Evolutionary conservation across 768 basidiomycete genomes (phyloP).

Genomic region (Lentinula sp.): DNA sequence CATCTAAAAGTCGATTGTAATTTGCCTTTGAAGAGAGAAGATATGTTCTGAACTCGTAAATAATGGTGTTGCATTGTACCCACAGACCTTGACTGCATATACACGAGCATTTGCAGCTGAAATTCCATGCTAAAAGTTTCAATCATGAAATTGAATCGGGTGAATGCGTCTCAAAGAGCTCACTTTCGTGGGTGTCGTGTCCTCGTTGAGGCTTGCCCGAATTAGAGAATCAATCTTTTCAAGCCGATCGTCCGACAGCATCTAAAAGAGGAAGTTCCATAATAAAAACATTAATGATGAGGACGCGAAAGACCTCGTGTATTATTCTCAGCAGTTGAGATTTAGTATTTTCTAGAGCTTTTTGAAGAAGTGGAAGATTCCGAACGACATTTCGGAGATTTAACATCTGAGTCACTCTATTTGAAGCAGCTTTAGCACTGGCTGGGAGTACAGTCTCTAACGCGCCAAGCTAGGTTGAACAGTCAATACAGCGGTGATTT

Average conservation of each 20-base stretch:
- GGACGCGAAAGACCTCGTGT: conserved; percentile 36
- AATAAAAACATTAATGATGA: too few species aligned
- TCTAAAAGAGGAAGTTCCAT: conserved; percentile 27
- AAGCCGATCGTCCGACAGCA: conserved; percentile 72
- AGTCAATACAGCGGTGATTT: not conserved
- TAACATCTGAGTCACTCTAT: conserved; percentile 74
- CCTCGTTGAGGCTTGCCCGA: conserved; percentile 66
- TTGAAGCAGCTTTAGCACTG: conserved; percentile 59
- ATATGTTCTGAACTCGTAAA: not conserved
- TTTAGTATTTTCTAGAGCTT: conserved; percentile 50
- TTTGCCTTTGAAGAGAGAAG: conserved; percentile 44
- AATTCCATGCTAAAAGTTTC: conserved; percentile 52
- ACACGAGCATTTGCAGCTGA: conserved; percentile 73
- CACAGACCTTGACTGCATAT: conserved; percentile 74
- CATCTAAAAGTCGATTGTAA: conserved; percentile 80
- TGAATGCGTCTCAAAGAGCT: not conserved
- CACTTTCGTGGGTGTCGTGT: conserved; percentile 55
- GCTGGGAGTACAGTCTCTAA: conserved; percentile 50
- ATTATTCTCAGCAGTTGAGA: conserved; percentile 61
- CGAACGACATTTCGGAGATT: conserved; percentile 68
- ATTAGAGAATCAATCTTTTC: conserved; percentile 56
- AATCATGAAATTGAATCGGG: not conserved
- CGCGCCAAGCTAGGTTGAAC: conserved; percentile 50
- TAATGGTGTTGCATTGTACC: not conserved
- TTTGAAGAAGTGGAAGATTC: conserved; percentile 56